Evolutionary conservation across 495 filamentous ascomycete species (phyloP), one percentile per base, ranked within the genome.

Genomic region (Lasiosphaeria ovina): DNA sequence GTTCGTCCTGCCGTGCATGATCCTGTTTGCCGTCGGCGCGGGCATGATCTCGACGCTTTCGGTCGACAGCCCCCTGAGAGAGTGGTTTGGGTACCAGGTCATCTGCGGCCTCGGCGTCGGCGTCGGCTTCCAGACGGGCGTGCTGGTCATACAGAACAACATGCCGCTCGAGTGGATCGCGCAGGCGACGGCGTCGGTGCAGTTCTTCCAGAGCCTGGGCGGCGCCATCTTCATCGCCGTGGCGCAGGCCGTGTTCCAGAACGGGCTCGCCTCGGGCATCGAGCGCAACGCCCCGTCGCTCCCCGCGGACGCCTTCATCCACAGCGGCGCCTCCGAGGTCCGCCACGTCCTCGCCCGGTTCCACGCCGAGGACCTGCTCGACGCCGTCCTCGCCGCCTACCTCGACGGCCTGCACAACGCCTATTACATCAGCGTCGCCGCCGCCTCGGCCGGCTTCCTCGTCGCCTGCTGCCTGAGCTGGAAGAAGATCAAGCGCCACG

Each of bases 191-290:
- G 79, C 87, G 0, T 70, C 85, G 36, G 84, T 90, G 63, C 82
- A 90, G 60, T 88, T 91, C 67, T 72, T 79, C 58, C 88, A 91
- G 71, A 77, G 77, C 6, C 71, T 93, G 6, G 88, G 88, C 36
- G 87, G 86, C 61, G 83, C 89, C n/a, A 70, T 91, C 52, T 90
- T 88, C 65, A 79, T 89, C 61, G 81, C 85, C 4, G 77, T 88
- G n/a, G 85, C 77, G 0, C 83, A 91, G 69, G 79, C 79, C 14
- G 76, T 89, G 10, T 88, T 91, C 76, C 80, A 82, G 57, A 87
- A 88, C 68, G 76, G 79, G 0, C 74, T 90, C 8, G 76, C 83
- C 33, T 58, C 59, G 0, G 65, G 66, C 45, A 49, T 79, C 16
- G 54, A 51, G 14, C 38, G 40, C 10, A 53, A 65, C 62, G 72